phyloP scores from a whole-genome alignment of 257 asterid genomes.

The Primulina huaijiensis region DNA sequence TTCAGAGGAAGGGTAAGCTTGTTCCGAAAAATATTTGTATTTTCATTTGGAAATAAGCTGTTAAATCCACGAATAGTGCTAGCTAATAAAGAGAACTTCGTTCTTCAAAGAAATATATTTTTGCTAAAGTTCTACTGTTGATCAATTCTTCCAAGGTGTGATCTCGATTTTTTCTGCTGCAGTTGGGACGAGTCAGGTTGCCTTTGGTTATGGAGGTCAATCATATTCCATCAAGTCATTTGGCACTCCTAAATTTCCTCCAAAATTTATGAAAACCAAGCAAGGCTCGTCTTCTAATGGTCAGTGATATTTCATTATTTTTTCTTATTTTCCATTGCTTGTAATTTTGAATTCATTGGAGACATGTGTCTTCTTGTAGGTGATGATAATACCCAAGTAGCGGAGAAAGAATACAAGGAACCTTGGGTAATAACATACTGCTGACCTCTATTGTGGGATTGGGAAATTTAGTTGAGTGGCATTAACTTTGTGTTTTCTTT shows the following conservation, averaged over 20 bases:
- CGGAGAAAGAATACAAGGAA: conserved; percentile 73
- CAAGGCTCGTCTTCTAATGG: conserved; percentile 39
- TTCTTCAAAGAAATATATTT: background rate
- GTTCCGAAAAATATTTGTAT: background rate
- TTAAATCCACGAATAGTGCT: background rate
- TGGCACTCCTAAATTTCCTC: conserved; percentile 3
- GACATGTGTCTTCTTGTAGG: conserved; percentile 36
- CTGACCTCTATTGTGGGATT: conserved; percentile 9
- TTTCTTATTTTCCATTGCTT: conserved; percentile 9
- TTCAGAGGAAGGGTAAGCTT: conserved; percentile 64
- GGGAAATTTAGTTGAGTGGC: background rate
- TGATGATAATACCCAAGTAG: conserved; percentile 21
- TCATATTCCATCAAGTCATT: conserved; percentile 42
- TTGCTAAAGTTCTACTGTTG: background rate
- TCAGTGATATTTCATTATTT: conserved; percentile 33
- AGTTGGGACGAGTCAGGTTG: conserved; percentile 49
- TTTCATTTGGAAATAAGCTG: background rate
- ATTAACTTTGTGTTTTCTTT: too few relatives aligned
- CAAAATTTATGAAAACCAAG: conserved; percentile 24
- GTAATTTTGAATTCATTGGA: conserved; percentile 11
- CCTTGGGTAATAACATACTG: conserved; percentile 62
- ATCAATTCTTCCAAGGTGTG: background rate
- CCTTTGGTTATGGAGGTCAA: conserved; percentile 60
- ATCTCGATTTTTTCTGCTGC: conserved; percentile 29
- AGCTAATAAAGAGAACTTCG: background rate